These are phyloP conservation scores for Schizothecium vesticola DNA, from an alignment of 495 filamentous ascomycete species.

Conservation along the genomic window DNA sequence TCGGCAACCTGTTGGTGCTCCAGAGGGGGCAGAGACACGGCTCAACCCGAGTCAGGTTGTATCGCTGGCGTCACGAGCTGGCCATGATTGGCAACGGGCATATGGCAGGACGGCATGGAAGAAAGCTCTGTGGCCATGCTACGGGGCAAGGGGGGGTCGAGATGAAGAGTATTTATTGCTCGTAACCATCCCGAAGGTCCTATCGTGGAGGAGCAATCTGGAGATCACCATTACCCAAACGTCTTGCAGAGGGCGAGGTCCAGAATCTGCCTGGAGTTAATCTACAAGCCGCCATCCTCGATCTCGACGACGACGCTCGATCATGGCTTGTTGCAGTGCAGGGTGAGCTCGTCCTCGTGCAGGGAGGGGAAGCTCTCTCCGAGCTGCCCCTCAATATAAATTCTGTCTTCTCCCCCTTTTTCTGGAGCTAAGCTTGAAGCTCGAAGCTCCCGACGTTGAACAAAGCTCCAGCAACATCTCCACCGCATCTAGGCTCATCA, in stretches of 20 bases:
- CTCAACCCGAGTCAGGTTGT: constrained; percentile 26
- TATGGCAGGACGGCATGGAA: constrained; percentile 10
- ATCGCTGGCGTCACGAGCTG: constrained; percentile 24
- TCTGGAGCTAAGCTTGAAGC: neutral
- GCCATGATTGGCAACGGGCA: constrained; percentile 20
- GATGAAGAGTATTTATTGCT: constrained; percentile 20
- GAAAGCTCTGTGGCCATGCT: constrained; percentile 5
- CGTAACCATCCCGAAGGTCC: constrained; percentile 14
- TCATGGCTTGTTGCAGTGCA: neutral
- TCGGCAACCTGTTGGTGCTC: constrained; percentile 16
- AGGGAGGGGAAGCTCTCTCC: neutral
- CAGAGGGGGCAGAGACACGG: constrained; percentile 25
- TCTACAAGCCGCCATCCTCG: constrained; percentile 4
- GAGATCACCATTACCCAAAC: constrained; percentile 2
- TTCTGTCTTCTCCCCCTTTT: neutral
- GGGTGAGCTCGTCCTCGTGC: neutral
- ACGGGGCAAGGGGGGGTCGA: constrained; percentile 19
- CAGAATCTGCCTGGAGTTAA: constrained; percentile 8
- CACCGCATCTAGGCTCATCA: neutral
- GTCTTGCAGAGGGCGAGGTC: neutral
- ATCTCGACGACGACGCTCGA: neutral
- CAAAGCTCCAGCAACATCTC: neutral
- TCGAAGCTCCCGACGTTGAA: neutral
- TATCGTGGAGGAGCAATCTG: constrained; percentile 16
- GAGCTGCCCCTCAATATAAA: neutral